A percentile compares a stretch with the other conserved stretches of the same genome.
phyloP scores from a whole-genome alignment of 2,329 filamentous ascomycete genomes.

The Trichophyton benhamiae region DNA sequence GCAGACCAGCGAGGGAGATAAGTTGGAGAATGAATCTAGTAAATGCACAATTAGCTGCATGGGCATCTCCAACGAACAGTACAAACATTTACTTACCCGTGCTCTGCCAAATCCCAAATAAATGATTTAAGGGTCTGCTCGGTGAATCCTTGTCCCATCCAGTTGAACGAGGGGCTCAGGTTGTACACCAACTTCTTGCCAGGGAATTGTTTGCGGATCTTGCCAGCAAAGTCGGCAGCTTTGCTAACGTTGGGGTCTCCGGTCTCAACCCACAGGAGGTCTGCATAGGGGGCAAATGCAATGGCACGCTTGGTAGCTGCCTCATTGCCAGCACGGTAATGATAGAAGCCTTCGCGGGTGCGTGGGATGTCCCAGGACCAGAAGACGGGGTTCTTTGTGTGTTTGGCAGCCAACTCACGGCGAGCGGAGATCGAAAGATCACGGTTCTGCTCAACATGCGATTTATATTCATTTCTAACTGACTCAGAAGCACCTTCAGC shows the following conservation, averaged over 20 bases:
- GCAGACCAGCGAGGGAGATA: conserved; percentile 52
- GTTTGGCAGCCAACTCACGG: conserved; percentile 55
- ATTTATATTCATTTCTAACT: conserved; percentile 56
- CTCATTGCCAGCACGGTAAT: conserved; percentile 54
- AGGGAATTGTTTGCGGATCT: conserved; percentile 58
- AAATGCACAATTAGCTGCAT: background rate
- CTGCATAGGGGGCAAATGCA: conserved; percentile 81
- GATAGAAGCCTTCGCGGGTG: conserved; percentile 87
- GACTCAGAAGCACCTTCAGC: conserved; percentile 50
- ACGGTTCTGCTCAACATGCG: conserved; percentile 49
- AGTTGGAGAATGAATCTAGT: conserved; percentile 49
- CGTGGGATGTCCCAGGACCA: conserved; percentile 89
- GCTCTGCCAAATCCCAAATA: conserved; percentile 88
- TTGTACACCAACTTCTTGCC: conserved; percentile 94
- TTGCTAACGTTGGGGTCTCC: conserved; percentile 74
- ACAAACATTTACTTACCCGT: conserved; percentile 57
- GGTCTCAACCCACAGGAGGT: conserved; percentile 95
- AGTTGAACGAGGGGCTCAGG: conserved; percentile 93
- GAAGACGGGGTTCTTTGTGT: conserved; percentile 55
- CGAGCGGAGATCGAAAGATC: conserved; percentile 70
- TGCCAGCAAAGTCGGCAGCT: conserved; percentile 58
- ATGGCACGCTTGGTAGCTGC: conserved; percentile 85
- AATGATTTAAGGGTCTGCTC: conserved; percentile 74
- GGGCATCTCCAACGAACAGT: background rate
- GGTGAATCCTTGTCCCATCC: conserved; percentile 89